Base-by-base conservation (phyloP, 2,329 filamentous ascomycete species). In the Fusarium piperis region DNA sequence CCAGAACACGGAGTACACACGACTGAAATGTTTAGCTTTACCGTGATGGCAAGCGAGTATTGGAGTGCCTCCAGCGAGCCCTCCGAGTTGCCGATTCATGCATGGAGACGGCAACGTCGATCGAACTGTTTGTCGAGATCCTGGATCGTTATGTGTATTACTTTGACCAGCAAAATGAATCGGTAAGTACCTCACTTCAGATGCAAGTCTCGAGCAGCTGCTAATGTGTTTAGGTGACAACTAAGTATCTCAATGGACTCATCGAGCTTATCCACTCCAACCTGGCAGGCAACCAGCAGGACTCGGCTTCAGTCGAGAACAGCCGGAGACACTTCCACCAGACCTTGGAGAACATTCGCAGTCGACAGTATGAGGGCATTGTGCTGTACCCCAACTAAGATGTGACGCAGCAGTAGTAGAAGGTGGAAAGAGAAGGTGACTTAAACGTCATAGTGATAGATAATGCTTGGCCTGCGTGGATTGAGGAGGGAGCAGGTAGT, bases 241-340 rank as follows among this genome's bases (percentile, higher is more conserved):
- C 93, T 3, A 98, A 98, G 83, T 99, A 98, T 81, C 89, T 99
- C 70, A 99, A 99, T 79, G 96, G 96, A 4, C 90, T 99, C 57
- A 98, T 99, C 78, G 96, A 99, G 83, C 90, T 99, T 71, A 98
- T 99, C 78, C 95, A 99, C 82, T 97, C 94, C 23, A 99, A 99
- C 79, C 87, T 99, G 33, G 92, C 92, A 73, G 94, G 92, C 63
- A 96, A 94, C 79, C 92, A 94, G 78, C 89, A 92, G 76, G 93
- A 96, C 76, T 93, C 93, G 33, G 89, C 92, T 0, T 92, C 91
- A 23, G 88, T 98, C 57, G 96, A 99, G 78, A 94, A 91, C 71
- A 97, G 96, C 70, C 93, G 92, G 81, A 94, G 94, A 78, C 96
- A 99, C 82, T 99, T 99, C 83, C 89, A 97, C 82, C 91, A 97